Conservation (phyloP, 2,329 filamentous ascomycete species). For the Pezicula rhizophila region DNA sequence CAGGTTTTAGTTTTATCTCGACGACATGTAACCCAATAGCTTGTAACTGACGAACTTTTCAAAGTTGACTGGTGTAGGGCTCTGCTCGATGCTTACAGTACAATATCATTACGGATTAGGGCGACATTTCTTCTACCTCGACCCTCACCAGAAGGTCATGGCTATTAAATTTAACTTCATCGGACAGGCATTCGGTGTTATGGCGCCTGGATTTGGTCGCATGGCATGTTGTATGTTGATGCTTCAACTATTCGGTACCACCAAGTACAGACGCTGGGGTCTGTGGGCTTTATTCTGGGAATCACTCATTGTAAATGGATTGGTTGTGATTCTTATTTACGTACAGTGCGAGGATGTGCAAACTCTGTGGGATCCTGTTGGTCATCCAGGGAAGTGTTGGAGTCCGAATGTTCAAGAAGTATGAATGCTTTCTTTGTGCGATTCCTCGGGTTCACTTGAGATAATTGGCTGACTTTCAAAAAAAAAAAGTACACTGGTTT, state of each 20-base stretch:
- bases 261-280: not conserved
- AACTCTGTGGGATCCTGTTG: slow-evolving; percentile 9
- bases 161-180: slow-evolving; percentile 11
- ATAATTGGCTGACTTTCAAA: not conserved
- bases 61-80: not conserved
- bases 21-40: not conserved
- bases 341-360: slow-evolving; percentile 9
- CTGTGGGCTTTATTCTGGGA: slow-evolving; percentile 10
- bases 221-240: slow-evolving; percentile 12
- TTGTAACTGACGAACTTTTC: not conserved
- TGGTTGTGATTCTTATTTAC: slow-evolving; percentile 9
- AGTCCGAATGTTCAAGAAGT: slow-evolving; percentile 6
- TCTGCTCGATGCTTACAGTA: slow-evolving; percentile 2
- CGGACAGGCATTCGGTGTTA: slow-evolving; percentile 11
- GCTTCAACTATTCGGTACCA: slow-evolving; percentile 12
- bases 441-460: not conserved
- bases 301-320: slow-evolving; percentile 5
- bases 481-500: not conserved
- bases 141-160: slow-evolving; percentile 2
- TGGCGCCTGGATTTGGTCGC: slow-evolving; percentile 12
- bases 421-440: not conserved
- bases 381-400: slow-evolving; percentile 7
- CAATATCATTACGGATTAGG: slow-evolving; percentile 15
- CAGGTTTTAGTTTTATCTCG: not conserved
- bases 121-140: slow-evolving; percentile 11